Evolutionary conservation across 345 rosid genomes (phyloP).

Genomic region (Eucalyptus cloeziana): DNA sequence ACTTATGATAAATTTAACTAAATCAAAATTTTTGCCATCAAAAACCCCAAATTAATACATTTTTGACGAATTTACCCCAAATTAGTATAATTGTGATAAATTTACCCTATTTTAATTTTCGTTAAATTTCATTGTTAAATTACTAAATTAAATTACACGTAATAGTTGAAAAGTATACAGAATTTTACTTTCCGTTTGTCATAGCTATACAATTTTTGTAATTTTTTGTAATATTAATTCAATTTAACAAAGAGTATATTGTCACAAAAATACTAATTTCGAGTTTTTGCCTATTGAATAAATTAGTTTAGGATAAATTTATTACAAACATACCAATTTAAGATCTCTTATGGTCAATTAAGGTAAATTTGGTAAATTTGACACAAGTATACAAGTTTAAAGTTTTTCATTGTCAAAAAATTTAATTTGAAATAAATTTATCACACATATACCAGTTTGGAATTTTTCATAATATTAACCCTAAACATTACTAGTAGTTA

Average conservation of each 20-base stretch:
- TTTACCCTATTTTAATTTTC: accelerated
- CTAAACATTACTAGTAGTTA: too few relatives aligned
- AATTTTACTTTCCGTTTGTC: accelerated
- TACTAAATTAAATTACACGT: accelerated
- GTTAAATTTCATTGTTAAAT: accelerated
- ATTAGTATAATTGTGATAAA: too few relatives aligned
- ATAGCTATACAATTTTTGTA: too few relatives aligned
- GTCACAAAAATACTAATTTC: accelerated
- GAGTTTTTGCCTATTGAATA: accelerated
- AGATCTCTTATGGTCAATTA: accelerated
- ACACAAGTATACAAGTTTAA: accelerated
- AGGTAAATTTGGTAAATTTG: too few relatives aligned
- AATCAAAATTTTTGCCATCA: accelerated
- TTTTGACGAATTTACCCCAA: accelerated
- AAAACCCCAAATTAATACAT: too few relatives aligned
- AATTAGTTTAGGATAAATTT: accelerated
- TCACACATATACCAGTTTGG: too few relatives aligned
- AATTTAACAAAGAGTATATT: accelerated
- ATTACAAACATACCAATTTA: too few relatives aligned
- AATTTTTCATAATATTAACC: too few relatives aligned
- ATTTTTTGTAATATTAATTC: too few relatives aligned
- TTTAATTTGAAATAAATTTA: too few relatives aligned
- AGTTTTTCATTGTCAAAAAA: accelerated
- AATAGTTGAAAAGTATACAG: accelerated
- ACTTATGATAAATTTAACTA: accelerated